Evolutionary conservation across 345 rosid species (phyloP).

Genomic region (Geranium brycei): DNA sequence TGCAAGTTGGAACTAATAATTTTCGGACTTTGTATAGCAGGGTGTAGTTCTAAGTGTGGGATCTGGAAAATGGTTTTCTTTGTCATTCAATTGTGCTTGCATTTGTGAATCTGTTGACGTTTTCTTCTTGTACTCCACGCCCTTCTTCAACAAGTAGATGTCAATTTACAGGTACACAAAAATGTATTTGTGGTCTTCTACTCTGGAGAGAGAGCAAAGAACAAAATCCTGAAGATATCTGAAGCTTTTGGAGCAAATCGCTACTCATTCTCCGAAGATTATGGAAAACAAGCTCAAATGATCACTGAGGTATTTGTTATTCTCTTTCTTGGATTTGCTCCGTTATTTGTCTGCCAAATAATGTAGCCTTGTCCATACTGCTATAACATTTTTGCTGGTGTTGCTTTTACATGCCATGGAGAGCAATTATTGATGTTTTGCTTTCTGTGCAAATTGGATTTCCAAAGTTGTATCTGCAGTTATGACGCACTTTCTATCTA

Average conservation of each 20-base stretch:
- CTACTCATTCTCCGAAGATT: constrained; percentile 73
- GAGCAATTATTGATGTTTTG: neutral
- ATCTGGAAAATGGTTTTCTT: too few species aligned
- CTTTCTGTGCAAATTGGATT: neutral
- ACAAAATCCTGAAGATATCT: constrained; percentile 79
- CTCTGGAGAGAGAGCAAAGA: constrained; percentile 87
- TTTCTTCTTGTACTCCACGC: too few species aligned
- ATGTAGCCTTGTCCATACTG: neutral
- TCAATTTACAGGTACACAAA: constrained; percentile 60
- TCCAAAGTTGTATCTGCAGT: neutral
- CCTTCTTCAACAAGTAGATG: too few species aligned
- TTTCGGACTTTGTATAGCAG: too few species aligned
- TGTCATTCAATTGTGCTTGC: too few species aligned
- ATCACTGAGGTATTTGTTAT: constrained; percentile 38
- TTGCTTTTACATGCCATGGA: neutral
- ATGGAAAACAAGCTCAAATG: constrained; percentile 60
- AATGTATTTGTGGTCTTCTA: constrained; percentile 73
- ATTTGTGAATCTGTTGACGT: too few species aligned
- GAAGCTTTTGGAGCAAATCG: constrained; percentile 98
- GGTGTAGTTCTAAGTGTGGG: too few species aligned
- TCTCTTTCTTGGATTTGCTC: neutral
- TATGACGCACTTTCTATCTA: neutral
- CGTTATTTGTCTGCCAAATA: neutral
- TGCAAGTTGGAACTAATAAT: too few species aligned
- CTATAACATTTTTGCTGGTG: neutral